Evolutionary conservation across 2,329 filamentous ascomycete species (phyloP).

Genomic region (Arachnomyces sp.): DNA sequence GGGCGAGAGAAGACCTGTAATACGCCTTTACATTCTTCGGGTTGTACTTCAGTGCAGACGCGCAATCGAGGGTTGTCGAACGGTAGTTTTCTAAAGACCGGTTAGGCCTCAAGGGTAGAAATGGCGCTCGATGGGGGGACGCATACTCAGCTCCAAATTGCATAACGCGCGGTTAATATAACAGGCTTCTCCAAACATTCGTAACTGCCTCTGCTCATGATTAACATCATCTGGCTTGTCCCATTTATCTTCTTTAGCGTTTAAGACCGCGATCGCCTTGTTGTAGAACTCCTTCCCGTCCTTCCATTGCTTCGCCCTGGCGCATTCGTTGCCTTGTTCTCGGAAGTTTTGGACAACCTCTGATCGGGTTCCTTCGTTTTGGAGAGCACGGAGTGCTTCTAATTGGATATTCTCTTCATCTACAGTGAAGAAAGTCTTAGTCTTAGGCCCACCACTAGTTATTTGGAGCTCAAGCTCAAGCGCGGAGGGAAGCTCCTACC

Average conservation of each 20-base stretch:
- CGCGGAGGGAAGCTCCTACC: slow-evolving; percentile 9
- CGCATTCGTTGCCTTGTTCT: slow-evolving; percentile 85
- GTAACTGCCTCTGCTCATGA: slow-evolving; percentile 56
- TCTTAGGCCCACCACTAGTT: slow-evolving; percentile 3
- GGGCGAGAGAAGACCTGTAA: slow-evolving; percentile 73
- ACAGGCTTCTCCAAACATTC: slow-evolving; percentile 61
- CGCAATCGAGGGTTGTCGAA: slow-evolving; percentile 76
- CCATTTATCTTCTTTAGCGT: slow-evolving; percentile 50
- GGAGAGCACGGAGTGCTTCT: slow-evolving; percentile 79
- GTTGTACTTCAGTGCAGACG: slow-evolving; percentile 68
- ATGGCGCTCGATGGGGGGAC: not conserved
- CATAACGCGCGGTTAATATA: slow-evolving; percentile 84
- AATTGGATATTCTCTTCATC: slow-evolving; percentile 69
- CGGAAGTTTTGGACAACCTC: slow-evolving; percentile 82
- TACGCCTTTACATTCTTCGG: slow-evolving; percentile 77
- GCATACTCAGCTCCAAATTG: slow-evolving; percentile 68
- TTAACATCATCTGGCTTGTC: slow-evolving; percentile 45
- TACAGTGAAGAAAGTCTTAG: slow-evolving; percentile 13
- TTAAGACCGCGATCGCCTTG: slow-evolving; percentile 70
- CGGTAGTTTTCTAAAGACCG: slow-evolving; percentile 64
- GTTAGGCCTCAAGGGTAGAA: slow-evolving; percentile 1
- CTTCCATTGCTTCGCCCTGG: slow-evolving; percentile 60
- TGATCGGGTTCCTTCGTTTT: slow-evolving; percentile 81
- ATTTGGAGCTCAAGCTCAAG: not conserved
- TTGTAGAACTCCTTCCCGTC: slow-evolving; percentile 89